Evolutionary conservation across 257 asterid species (phyloP), one percentile per base, ranked within the genome.

Genomic region (Craterostigma plantagineum): DNA sequence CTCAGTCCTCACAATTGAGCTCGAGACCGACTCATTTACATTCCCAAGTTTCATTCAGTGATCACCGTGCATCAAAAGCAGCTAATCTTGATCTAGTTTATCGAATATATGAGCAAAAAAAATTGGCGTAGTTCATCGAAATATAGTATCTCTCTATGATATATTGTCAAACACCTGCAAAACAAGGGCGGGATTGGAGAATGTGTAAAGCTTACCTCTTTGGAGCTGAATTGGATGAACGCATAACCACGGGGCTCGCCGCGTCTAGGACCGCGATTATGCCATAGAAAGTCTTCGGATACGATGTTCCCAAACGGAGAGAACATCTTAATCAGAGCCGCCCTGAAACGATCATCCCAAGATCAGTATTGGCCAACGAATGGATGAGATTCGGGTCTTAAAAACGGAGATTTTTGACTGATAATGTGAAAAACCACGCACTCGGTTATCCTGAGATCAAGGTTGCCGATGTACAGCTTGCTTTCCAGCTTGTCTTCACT

Each of bases 281-380:
- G 96, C 96, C 96, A 86, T 50, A 86, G 58, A 62, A 75, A 86
- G 65, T 86, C 96, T 57, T 86, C 96, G 0, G 94, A 78, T 2
- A 76, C 46, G 23, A 76, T 72, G 52, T 81, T 68, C 44, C 96
- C 94, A 57, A 54, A 76, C 13, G 81, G 81, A 44, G 92, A 69
- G 53, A 86, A 86, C 91, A 86, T 77, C 73, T 81, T 81, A 33
- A 81, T 81, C 54, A 85, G 62, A 45, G 85, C 67, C 27, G 91
- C 78, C 86, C 96, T 85, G 73, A 16, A 52, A 50, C n/a, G n/a
- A n/a, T n/a, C n/a, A n/a, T 34, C 43, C 39, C 17, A 45, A 42
- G 48, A 17, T 46, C n/a, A 4, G 39, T 11, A 23, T 41, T 16
- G 16, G 16, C 17, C 14, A 35, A 27, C 34, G 13, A 16, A 34